A percentile compares a stretch with the other conserved stretches of the same genome.
These are phyloP conservation scores for Euphorbia pulcherrima DNA, from an alignment of 345 rosid genomes.

Conservation along the genomic window DNA sequence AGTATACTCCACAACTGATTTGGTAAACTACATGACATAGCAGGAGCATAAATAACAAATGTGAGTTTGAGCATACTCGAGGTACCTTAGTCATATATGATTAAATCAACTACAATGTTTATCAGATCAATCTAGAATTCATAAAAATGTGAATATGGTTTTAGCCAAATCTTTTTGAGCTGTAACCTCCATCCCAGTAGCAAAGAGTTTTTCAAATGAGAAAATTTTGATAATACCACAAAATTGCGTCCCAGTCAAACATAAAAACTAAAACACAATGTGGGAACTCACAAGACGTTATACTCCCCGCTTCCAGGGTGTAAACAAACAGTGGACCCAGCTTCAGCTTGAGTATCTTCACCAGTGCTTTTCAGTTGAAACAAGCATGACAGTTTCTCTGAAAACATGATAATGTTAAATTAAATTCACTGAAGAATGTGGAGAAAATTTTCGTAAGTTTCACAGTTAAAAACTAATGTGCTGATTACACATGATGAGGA, in stretches of 20 bases:
- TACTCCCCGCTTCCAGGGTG: conserved; percentile 82
- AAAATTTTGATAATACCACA: neutral
- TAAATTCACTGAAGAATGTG: neutral
- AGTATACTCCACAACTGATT: conserved; percentile 7
- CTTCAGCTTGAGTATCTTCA: conserved; percentile 57
- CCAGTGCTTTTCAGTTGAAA: conserved; percentile 70
- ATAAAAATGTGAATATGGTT: neutral
- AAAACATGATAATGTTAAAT: conserved; percentile 13
- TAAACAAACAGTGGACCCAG: conserved; percentile 58
- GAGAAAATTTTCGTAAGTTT: neutral
- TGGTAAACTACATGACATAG: neutral
- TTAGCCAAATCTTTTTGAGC: neutral
- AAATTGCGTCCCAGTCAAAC: neutral
- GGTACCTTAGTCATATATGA: conserved; percentile 2
- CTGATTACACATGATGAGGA: neutral
- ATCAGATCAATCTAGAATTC: neutral
- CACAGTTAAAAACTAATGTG: neutral
- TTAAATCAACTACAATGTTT: neutral
- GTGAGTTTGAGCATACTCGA: neutral
- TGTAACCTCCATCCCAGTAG: neutral
- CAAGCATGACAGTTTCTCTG: conserved; percentile 75
- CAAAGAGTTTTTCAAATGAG: neutral
- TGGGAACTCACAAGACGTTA: conserved; percentile 74
- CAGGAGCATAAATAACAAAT: neutral
- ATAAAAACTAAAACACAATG: neutral